phyloP scores from a whole-genome alignment of 2,329 filamentous ascomycete species.

The Penicillium sp. region DNA sequence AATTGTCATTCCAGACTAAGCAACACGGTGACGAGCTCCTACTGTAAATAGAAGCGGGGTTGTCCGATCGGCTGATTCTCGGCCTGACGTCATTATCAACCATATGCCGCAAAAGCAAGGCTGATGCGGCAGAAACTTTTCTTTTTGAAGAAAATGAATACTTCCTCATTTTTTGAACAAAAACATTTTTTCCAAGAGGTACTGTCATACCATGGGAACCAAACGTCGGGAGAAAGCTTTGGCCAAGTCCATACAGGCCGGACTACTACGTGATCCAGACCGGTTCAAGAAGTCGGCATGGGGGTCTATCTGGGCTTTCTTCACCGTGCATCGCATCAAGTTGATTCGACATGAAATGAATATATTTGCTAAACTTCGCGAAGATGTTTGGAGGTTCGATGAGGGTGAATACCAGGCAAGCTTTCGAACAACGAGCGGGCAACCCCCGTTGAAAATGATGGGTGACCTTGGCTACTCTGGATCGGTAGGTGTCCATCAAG shows the following conservation, averaged over 20 bases:
- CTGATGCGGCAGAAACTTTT: neutral
- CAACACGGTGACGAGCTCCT: no score
- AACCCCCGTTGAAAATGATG: constrained; percentile 56
- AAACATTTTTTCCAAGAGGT: no score
- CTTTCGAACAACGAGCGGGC: constrained; percentile 52
- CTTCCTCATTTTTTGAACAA: no score
- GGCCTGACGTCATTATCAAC: constrained; percentile 1
- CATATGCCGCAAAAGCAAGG: constrained; percentile 10
- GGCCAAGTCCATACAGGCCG: constrained; percentile 37
- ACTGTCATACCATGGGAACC: constrained; percentile 25
- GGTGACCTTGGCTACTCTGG: constrained; percentile 76
- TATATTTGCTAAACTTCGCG: constrained; percentile 57
- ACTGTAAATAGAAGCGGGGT: no score
- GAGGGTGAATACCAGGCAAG: constrained; percentile 60
- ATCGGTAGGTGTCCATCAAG: constrained; percentile 50
- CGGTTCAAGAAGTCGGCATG: constrained; percentile 40
- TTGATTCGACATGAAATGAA: constrained; percentile 53
- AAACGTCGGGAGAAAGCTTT: constrained; percentile 29
- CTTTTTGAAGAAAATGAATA: no score
- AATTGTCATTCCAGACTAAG: no score
- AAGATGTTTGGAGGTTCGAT: constrained; percentile 57
- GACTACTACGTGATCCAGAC: constrained; percentile 33
- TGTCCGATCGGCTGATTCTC: neutral
- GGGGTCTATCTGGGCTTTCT: constrained; percentile 56
- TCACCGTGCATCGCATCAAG: constrained; percentile 56